Percentiles rank a stretch among this genome's conserved stretches.
Conservation (phyloP, 495 filamentous ascomycete genomes). For the Neurospora sp. region DNA sequence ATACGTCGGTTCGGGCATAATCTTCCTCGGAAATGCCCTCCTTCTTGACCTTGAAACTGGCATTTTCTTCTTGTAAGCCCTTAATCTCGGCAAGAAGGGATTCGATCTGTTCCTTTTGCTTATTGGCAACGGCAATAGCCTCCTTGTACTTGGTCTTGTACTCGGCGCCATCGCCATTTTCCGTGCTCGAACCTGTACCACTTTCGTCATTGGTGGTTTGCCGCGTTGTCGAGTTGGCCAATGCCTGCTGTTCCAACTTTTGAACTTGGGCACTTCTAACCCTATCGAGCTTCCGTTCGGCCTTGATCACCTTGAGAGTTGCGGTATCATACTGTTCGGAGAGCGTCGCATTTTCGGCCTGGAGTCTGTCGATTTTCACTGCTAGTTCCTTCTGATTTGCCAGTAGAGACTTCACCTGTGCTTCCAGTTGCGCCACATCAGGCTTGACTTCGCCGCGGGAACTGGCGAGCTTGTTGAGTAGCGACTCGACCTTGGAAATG, state of each 20-base stretch:
- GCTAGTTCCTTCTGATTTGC: conserved; percentile 72
- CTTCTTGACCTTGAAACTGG: conserved; percentile 42
- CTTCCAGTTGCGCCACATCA: conserved; percentile 62
- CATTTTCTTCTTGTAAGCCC: conserved; percentile 66
- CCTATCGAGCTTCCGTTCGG: conserved; percentile 87
- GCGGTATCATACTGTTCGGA: conserved; percentile 76
- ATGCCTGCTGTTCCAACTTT: conserved; percentile 83
- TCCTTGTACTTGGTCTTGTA: conserved; percentile 53
- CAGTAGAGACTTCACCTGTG: conserved; percentile 60
- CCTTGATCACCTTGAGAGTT: conserved; percentile 82
- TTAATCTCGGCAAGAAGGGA: conserved; percentile 70
- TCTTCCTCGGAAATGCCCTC: conserved; percentile 81
- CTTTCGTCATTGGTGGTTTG: conserved; percentile 44
- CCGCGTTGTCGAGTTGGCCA: conserved; percentile 47
- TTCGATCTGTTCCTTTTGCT: conserved; percentile 81
- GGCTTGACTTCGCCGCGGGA: conserved; percentile 40
- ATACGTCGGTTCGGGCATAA: conserved; percentile 82
- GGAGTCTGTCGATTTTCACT: conserved; percentile 63
- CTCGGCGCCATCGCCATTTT: conserved; percentile 54
- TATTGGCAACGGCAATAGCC: conserved; percentile 59
- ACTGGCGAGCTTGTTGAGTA: conserved; percentile 32
- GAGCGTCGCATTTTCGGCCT: conserved; percentile 71
- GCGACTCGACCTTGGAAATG: conserved; percentile 29
- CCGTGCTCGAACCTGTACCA: conserved; percentile 43
- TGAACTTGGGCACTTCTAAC: conserved; percentile 78